Evolutionary conservation across 306 rosid genomes (phyloP), one percentile per base, ranked within the genome.

Genomic region (Arachis stenosperma): DNA sequence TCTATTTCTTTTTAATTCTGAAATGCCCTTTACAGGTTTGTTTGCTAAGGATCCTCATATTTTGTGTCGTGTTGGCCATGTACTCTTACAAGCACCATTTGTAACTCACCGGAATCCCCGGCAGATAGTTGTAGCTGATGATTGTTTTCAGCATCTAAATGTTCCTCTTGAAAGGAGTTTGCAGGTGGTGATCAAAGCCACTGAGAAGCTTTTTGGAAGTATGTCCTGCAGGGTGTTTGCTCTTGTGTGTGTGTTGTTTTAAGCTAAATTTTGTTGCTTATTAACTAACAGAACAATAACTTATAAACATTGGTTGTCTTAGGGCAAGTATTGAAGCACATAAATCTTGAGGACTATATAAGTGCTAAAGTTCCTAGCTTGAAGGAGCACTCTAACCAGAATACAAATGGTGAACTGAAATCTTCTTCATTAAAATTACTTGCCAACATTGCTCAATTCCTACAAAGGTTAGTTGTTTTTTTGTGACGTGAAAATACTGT

Each of bases 201-300:
- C 89, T 2, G 97, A 90, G 87, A 90, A 88, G 86, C 87, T 84
- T 75, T 95, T 87, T 75, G 99, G 98, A 84, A 90, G 99, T 92
- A 95, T 37, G 98, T 68, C 78, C 69, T 71, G 42, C 70, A 50
- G 9, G 65, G 11, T 46, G 29, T 73, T 79, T 50, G 27, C 70
- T 66, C 40, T 60, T 64, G 36, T 5, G 48, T 46, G 41, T 74
- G 27, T 14, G n/a, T 51, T 14, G 30, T 2, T 48, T 46, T 12
- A 0, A 13, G 13, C 40, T 60, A 53, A 61, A 43, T 36, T 73
- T 42, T 61, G 10, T 62, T 69, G 73, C 39, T 51, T 33, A 15
- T 74, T 42, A 10, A 43, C 54, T 65, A 67, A 46, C 71, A 61
- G 13, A 75, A 42, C 57, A 47, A 76, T 14, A 71, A 67, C 74